Evolutionary conservation across 2,329 filamentous ascomycete species (phyloP).

Genomic region (Pseudogymnoascus sp.): DNA sequence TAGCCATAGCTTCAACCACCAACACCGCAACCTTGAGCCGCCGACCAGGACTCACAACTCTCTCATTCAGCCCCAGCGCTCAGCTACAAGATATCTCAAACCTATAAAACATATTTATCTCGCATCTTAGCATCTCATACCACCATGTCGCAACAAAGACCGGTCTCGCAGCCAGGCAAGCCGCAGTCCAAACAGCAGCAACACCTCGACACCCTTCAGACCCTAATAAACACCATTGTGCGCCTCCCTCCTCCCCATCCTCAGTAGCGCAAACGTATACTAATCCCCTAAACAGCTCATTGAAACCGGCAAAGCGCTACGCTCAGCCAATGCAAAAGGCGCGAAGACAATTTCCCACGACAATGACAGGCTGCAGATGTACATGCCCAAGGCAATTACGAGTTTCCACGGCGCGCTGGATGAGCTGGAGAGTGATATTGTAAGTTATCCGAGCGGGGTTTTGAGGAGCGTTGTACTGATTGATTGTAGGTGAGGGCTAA

Average conservation of each 20-base stretch:
- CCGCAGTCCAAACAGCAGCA: conserved; percentile 14
- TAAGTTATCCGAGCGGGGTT: conserved; percentile 27
- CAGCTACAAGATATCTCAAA: neutral
- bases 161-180: neutral
- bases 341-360: conserved; percentile 30
- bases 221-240: conserved; percentile 48
- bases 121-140: neutral
- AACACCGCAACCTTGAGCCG: neutral
- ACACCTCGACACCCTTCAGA: conserved; percentile 36
- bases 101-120: neutral
- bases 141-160: neutral
- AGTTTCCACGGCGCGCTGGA: conserved; percentile 43
- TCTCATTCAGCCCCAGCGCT: neutral
- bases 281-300: conserved; percentile 39
- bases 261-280: neutral
- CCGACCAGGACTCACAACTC: neutral
- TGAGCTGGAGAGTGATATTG: conserved; percentile 49
- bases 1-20: neutral
- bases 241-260: neutral
- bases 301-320: conserved; percentile 50
- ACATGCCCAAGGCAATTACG: conserved; percentile 24
- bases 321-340: conserved; percentile 39
- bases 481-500: conserved; percentile 41
- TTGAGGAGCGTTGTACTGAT: neutral
- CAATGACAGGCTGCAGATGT: conserved; percentile 19